These are phyloP conservation scores for Botryotinia convoluta DNA, from an alignment of 2,329 filamentous ascomycete species.

Conservation along the genomic window DNA sequence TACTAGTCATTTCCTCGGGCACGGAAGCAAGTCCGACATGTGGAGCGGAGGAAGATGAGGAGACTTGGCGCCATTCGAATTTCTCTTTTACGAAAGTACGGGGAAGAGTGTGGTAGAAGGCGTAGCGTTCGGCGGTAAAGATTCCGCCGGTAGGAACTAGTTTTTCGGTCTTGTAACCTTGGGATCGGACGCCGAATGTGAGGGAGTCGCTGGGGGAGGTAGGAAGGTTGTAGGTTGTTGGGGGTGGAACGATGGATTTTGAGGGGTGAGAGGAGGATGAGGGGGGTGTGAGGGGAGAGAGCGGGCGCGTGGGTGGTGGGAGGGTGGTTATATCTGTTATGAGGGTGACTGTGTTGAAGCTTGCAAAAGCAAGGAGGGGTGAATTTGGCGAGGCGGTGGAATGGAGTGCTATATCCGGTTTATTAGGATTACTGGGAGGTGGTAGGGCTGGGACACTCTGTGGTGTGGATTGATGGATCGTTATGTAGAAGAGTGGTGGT, in stretches of 20 bases:
- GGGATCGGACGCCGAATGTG: slow-evolving; percentile 19
- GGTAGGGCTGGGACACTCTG: background rate
- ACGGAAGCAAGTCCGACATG: background rate
- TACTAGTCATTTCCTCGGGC: slow-evolving; percentile 21
- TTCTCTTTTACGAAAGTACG: slow-evolving; percentile 26
- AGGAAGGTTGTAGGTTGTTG: slow-evolving; percentile 19
- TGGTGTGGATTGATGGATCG: slow-evolving; percentile 22
- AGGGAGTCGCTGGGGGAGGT: slow-evolving; percentile 13
- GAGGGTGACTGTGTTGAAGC: slow-evolving; percentile 30
- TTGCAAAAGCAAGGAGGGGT: slow-evolving; percentile 30
- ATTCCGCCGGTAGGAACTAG: slow-evolving; percentile 28
- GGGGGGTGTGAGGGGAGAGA: slow-evolving; percentile 15
- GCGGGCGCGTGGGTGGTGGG: slow-evolving; percentile 23
- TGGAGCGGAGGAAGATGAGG: background rate
- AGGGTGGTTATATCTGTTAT: slow-evolving; percentile 33
- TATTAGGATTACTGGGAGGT: background rate
- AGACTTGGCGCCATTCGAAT: slow-evolving; percentile 32
- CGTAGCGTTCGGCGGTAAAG: slow-evolving; percentile 30
- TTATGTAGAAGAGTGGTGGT: slow-evolving; percentile 33
- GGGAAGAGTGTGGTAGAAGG: slow-evolving; percentile 30
- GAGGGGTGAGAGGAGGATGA: slow-evolving; percentile 13
- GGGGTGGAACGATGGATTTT: slow-evolving; percentile 10
- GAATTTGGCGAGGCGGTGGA: slow-evolving; percentile 28
- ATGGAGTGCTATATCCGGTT: slow-evolving; percentile 33
- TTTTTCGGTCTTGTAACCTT: slow-evolving; percentile 25